Conservation (phyloP, 2,329 filamentous ascomycete species). For the Ophioceras dolichostomum region DNA sequence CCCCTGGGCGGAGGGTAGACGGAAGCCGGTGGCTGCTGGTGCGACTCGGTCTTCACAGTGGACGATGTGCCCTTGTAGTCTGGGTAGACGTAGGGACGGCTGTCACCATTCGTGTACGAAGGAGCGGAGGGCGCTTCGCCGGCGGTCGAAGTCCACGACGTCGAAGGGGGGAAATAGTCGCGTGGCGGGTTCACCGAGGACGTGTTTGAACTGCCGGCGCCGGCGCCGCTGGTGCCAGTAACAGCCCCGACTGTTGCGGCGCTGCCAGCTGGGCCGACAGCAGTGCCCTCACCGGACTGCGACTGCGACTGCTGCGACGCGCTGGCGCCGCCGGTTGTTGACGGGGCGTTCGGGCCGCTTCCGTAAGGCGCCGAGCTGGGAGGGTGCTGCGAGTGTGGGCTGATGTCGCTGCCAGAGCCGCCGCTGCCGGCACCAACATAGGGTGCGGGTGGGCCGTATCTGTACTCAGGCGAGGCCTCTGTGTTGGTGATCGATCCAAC, state of each 20-base stretch:
- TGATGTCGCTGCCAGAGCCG: slow-evolving; percentile 19
- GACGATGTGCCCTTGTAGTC: slow-evolving; percentile 28
- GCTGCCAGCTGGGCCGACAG: slow-evolving; percentile 6
- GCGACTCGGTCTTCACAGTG: slow-evolving; percentile 17
- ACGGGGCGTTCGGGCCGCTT: background rate
- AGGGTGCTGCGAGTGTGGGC: slow-evolving; percentile 16
- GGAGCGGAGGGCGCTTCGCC: slow-evolving; percentile 29
- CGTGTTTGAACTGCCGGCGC: slow-evolving; percentile 12
- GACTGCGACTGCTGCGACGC: no score
- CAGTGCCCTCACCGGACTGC: slow-evolving; percentile 4
- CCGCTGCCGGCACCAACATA: slow-evolving; percentile 20
- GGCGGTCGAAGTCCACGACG: slow-evolving; percentile 38
- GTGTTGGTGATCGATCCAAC: slow-evolving; percentile 37
- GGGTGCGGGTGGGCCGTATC: slow-evolving; percentile 33
- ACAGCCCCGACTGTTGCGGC: slow-evolving; percentile 5
- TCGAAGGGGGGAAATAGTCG: slow-evolving; percentile 41
- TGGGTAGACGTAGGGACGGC: slow-evolving; percentile 34
- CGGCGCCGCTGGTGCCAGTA: slow-evolving; percentile 7
- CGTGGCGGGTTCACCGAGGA: slow-evolving; percentile 18
- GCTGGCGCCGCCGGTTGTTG: slow-evolving; percentile 3
- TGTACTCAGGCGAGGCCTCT: slow-evolving; percentile 40
- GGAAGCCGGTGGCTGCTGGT: slow-evolving; percentile 23
- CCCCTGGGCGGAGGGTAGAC: slow-evolving; percentile 26
- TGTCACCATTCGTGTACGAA: slow-evolving; percentile 32
- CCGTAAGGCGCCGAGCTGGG: slow-evolving; percentile 1